Base-by-base conservation (phyloP, 148 eudicot species). In the Dianthus caryophyllus region DNA sequence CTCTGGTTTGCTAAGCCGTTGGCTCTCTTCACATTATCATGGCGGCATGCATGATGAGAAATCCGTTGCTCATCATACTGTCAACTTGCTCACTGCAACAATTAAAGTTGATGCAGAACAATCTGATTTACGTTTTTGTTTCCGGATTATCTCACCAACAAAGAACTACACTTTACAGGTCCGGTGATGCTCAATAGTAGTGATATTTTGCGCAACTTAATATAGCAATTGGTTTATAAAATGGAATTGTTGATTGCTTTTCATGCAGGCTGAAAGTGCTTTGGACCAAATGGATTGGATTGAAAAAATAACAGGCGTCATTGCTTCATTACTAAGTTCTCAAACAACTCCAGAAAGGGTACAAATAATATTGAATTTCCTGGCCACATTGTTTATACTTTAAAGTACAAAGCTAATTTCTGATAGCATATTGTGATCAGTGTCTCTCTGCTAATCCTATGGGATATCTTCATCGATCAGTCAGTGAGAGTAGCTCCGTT, bases 241-340 rank as follows among this genome's bases (percentile, higher is more conserved):
- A 58, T 64, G 2, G 25, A 27, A 5, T 38, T 51, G 25, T 16
- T 65, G 36, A 9, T 38, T 74, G 67, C 69, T 61, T 72, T 75
- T 61, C 36, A 63, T 80, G 72, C 84, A 94, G 98, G 98, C 98
- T 24, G 98, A 94, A 76, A 94, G 96, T 78, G 91, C 98, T 73
- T 79, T 86, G 75, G 98, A 94, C 81, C 98, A 94, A 78, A 90
- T 94, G 98, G 98, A 94, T 73, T 94, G 98, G 98, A 84, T 94
- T 75, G 98, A 94, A 78, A 94, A 94, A 77, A 94, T 94, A 69
- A 94, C 98, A 41, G 98, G 98, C 49, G 98, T 94, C 64, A 94
- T 94, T 75, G 98, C 97, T 46, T 93, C 98, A 22, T 80, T 93
- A 66, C 79, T 94, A 68, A 94, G 97, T 73, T 94, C 98, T 56